Conservation (phyloP, 371 early-diverging fungal species). For the Mucor mucedo region DNA sequence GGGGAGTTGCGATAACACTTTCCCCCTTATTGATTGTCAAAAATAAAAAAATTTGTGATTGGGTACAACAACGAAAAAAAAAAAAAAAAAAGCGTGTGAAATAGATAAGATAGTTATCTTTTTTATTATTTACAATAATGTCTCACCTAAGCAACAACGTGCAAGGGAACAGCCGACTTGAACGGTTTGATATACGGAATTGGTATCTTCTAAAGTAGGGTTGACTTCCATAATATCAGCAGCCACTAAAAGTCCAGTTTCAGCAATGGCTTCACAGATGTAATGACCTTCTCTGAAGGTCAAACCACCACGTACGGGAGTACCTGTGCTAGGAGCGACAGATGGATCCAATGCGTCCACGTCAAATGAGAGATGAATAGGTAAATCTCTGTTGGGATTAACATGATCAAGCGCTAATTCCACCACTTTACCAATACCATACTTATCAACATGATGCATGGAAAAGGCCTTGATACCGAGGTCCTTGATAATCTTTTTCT, state of each 20-base stretch:
- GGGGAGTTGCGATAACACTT: too few species aligned
- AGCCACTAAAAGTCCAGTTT: constrained; percentile 89
- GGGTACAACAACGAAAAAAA: too few species aligned
- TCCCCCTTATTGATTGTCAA: too few species aligned
- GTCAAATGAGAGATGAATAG: constrained; percentile 94
- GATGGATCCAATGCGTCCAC: constrained; percentile 96
- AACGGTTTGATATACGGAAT: constrained; percentile 80
- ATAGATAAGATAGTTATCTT: not conserved
- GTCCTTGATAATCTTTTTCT: constrained; percentile 82
- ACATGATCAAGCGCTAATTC: constrained; percentile 94
- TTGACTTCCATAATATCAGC: constrained; percentile 96
- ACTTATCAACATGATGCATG: constrained; percentile 96
- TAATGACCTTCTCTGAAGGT: constrained; percentile 91
- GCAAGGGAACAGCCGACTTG: constrained; percentile 86
- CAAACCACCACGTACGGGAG: constrained; percentile 96
- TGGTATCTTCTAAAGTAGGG: constrained; percentile 82
- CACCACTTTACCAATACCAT: constrained; percentile 94
- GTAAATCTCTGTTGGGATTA: constrained; percentile 77
- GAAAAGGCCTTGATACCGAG: constrained; percentile 90
- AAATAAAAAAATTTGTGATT: too few species aligned
- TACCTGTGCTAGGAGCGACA: constrained; percentile 93
- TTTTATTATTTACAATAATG: constrained; percentile 53
- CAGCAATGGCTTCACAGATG: constrained; percentile 89
- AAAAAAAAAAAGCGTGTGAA: not conserved
- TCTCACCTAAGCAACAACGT: constrained; percentile 82